Evolutionary conservation across 768 basidiomycete genomes (phyloP), one percentile per base, ranked within the genome.

Genomic region (Lactarius evosmus): DNA sequence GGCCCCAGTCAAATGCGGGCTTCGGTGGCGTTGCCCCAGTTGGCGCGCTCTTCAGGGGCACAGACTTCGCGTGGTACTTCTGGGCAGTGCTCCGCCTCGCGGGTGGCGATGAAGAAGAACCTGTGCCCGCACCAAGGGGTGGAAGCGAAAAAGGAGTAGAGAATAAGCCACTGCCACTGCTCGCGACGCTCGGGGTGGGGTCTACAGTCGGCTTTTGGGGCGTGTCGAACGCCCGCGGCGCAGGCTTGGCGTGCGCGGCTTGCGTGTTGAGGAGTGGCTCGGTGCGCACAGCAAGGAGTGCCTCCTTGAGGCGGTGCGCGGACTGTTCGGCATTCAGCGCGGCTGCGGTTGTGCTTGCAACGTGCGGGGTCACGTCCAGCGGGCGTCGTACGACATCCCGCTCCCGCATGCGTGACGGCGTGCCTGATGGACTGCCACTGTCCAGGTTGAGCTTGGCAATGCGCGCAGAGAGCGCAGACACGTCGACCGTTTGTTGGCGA

Each of bases 271-370:
- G 74, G 38, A 89, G 74, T 0, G 92, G 91, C 65, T 85, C 80
- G 60, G 79, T 80, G 36, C 91, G 82, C 1, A 79, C 79, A 7
- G 77, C 71, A 27, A 92, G 74, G 9, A 94, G 77, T 0, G 86
- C 86, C 5, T 78, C 78, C 74, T 93, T 93, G 60, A 94, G 78
- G 63, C 78, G 82, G 56, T 83, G 82, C 1, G 88, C 88, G 7
- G 88, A 83, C 33, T 88, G 80, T 74, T 94, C 93, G 0, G 90
- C 87, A 63, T 91, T 89, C 53, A 95, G 77, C 27, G 93, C 91
- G 2, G 89, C 89, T 0, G 91, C 89, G 0, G 91, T 91, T 5
- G 85, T 86, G 8, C 80, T 78, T 0, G 90, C 91, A 41, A 91
- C 83, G 67, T 86, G 80, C 0, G 87, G 85, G 0, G 84, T 86